Evolutionary conservation across 352 stramenopile genomes (phyloP), one percentile per base, ranked within the genome.

Genomic region (Pythium rhizo-oryzae): DNA sequence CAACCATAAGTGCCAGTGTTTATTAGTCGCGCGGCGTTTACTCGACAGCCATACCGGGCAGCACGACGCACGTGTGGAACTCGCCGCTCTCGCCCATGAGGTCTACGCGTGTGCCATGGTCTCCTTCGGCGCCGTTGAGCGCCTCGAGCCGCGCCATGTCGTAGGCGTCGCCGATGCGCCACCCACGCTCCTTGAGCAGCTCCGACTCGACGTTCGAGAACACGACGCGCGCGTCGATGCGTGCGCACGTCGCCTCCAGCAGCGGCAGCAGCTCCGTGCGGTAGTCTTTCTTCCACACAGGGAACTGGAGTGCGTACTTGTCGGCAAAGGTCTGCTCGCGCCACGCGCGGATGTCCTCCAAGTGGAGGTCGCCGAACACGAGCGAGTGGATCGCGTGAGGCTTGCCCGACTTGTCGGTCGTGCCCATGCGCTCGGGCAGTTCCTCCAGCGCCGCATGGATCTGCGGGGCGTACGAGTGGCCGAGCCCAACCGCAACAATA

Each of bases 21-120:
- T 33, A 33, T 33, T 33, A 33, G 28, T 7, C 28, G 28, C 28
- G 28, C 3, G 28, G 28, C 28, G 47, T 54, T 54, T 54, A 30
- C 41, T 62, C 41, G 56, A 67, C n/a, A 18, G 21, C 70, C 89
- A 97, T 87, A 13, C 72, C 67, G 19, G 75, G 79, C 43, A 98
- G 89, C 68, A 88, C 72, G 33, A 91, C 90, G 24, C 92, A 79
- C 16, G 89, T 94, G 80, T 98, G 91, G 75, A 97, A 98, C 77
- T 98, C 91, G 41, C 91, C 91, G 63, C 84, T 72, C 54, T 98
- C 91, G 30, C 91, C 91, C 85, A 97, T 97, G 15, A 85, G 71
- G 75, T 97, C 91, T 8, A 93, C 69, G 37, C 47, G 47, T 5
- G 33, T 59, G 15, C 70, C 53, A 1, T 60, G 57, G 25, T 44